phyloP scores from a whole-genome alignment of 768 basidiomycete species.

The Boletus tylopilopsis region DNA sequence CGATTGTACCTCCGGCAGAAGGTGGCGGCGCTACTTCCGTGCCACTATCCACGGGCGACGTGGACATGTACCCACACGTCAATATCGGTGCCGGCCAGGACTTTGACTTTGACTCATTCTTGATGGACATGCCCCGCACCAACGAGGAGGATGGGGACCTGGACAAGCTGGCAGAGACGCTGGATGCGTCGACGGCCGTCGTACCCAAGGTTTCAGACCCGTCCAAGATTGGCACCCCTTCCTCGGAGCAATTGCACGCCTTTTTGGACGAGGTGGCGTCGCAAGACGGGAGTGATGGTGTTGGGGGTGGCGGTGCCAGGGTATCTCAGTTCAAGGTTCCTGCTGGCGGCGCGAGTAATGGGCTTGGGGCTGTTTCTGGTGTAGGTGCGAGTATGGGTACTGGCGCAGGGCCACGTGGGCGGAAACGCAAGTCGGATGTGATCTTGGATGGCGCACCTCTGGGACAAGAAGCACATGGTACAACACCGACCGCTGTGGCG shows the following conservation, averaged over 20 bases:
- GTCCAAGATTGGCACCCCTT: slow-evolving; percentile 29
- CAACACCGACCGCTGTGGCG: not conserved
- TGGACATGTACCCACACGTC: slow-evolving; percentile 19
- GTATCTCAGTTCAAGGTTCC: slow-evolving; percentile 9
- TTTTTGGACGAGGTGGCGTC: slow-evolving; percentile 43
- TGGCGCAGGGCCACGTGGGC: slow-evolving; percentile 15
- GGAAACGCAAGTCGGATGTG: slow-evolving; percentile 41
- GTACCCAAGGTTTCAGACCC: slow-evolving; percentile 24
- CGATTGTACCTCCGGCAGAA: slow-evolving; percentile 5
- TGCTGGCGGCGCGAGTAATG: not conserved
- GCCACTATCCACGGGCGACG: not conserved
- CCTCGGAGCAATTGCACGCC: slow-evolving; percentile 37
- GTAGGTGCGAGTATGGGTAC: not conserved
- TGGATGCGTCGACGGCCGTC: slow-evolving; percentile 32
- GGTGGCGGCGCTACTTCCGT: slow-evolving; percentile 4
- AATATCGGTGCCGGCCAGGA: slow-evolving; percentile 11
- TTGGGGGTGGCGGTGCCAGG: not conserved
- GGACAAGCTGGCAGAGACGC: slow-evolving; percentile 33
- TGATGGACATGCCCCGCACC: slow-evolving; percentile 36
- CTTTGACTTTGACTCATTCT: slow-evolving; percentile 40
- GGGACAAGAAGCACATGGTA: not conserved
- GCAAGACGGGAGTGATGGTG: slow-evolving; percentile 23
- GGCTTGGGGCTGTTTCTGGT: not conserved
- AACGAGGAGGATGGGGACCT: slow-evolving; percentile 28
- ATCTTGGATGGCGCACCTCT: slow-evolving; percentile 12